Base-by-base conservation (phyloP, 2,329 filamentous ascomycete species). In the Ampelomyces quisqualis region DNA sequence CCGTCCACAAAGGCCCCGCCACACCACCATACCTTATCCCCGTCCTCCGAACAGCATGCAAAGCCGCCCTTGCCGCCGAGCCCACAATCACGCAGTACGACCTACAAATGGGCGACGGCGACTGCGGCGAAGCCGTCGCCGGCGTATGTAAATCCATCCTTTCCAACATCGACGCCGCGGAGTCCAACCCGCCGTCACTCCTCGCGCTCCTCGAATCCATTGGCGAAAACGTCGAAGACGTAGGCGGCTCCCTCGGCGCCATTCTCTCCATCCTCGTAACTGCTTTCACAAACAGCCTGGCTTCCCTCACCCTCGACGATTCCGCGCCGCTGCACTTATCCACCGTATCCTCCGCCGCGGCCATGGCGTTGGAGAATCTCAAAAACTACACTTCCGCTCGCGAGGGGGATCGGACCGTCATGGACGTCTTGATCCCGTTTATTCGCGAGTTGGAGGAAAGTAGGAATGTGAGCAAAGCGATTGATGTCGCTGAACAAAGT, bases 361-460 rank as follows among this genome's bases (percentile, higher is more conserved):
- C 70, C 0, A 60, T 73, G 8, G 73, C 71, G 7, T 49, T 76
- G 13, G 62, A 68, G 36, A 73, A 72, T 38, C 43, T 76, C 30
- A 70, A 71, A 48, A 65, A 77, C 57, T 97, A 97, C 67, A 98
- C 93, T 0, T 88, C 88, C 1, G 93, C 93, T 0, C 79, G 84
- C 18, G 85, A 85, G 1, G 93, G 93, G 15, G 93, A 98, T 64
- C 78, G 93, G 28, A 98, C 93, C 0, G 75, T 97, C 13, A 80
- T 97, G 38, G 93, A 98, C 68, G 89, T 91, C 0, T 73, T 98
- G 31, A 82, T 88, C 33, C 93, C 93, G 2, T 98, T 97, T 63
- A 82, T 93, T 36, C 79, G 85, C 14, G 78, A 77, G 5, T 75
- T 97, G 4, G 73, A 68, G 2, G 67, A 77, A 58, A 82, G 79